Percentiles rank a stretch among this genome's conserved stretches.
phyloP scores from a whole-genome alignment of 2,329 filamentous ascomycete species.

The Ascochyta pisi region DNA sequence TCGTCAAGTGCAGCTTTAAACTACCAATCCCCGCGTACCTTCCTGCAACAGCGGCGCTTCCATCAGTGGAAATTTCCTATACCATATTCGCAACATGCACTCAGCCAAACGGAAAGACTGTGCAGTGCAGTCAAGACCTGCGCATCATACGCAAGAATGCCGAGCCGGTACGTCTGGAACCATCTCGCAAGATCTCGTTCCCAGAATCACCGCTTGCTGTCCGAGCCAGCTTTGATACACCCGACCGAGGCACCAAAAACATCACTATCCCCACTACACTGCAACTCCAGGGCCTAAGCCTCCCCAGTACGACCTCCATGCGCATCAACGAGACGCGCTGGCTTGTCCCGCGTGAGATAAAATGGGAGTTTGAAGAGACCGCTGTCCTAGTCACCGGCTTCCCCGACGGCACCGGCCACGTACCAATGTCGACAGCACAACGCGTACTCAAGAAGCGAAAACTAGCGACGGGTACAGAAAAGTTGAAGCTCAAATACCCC shows the following conservation, averaged over 20 bases:
- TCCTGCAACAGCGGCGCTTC: conserved; percentile 6
- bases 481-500: conserved; percentile 12
- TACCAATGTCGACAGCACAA: conserved; percentile 9
- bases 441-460: conserved; percentile 6
- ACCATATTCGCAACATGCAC: conserved; percentile 9
- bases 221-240: conserved; percentile 5
- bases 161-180: background rate
- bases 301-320: conserved; percentile 5
- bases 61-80: conserved; percentile 7
- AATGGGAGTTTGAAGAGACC: conserved; percentile 11
- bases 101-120: background rate
- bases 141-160: background rate
- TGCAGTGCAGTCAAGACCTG: conserved; percentile 1
- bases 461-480: conserved; percentile 6
- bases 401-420: conserved; percentile 11
- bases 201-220: conserved; percentile 13
- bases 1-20: conserved; percentile 5
- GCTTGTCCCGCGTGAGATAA: conserved; percentile 11
- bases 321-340: conserved; percentile 14
- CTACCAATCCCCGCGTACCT: conserved; percentile 6
- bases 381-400: conserved; percentile 7
- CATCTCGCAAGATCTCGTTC: conserved; percentile 11
- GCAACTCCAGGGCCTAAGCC: conserved; percentile 5
- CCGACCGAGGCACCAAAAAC: background rate
- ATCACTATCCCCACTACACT: conserved; percentile 4